Conservation (phyloP, 2,329 filamentous ascomycete genomes). For the Monilinia aucupariae region DNA sequence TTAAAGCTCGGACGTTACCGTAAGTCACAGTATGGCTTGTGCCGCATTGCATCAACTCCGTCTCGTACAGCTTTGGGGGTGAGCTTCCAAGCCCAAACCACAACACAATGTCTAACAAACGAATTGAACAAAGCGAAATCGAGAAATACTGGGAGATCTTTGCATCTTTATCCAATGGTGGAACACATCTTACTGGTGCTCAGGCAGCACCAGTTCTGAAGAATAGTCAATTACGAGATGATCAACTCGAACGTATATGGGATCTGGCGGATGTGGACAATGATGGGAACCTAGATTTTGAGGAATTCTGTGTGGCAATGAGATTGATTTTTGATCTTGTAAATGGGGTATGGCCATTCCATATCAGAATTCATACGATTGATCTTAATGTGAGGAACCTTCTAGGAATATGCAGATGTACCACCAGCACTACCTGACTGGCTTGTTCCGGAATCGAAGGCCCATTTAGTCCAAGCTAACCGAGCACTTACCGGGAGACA, state of each 20-base stretch:
- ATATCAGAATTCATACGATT: not conserved
- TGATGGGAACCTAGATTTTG: slow-evolving; percentile 96
- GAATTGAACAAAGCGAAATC: slow-evolving; percentile 68
- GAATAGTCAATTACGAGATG: slow-evolving; percentile 66
- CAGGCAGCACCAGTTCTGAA: slow-evolving; percentile 68
- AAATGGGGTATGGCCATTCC: slow-evolving; percentile 64
- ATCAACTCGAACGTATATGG: slow-evolving; percentile 95
- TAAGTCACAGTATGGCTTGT: not conserved
- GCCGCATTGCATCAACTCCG: not conserved
- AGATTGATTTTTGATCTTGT: slow-evolving; percentile 94
- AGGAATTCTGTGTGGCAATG: slow-evolving; percentile 99
- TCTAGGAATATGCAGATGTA: slow-evolving; percentile 83
- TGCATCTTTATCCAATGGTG: slow-evolving; percentile 59
- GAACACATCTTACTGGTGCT: slow-evolving; percentile 59
- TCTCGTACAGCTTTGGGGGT: not conserved
- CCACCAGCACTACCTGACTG: slow-evolving; percentile 82
- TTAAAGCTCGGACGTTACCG: not conserved
- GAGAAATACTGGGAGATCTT: slow-evolving; percentile 80
- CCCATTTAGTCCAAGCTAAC: slow-evolving; percentile 79
- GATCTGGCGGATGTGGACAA: slow-evolving; percentile 95
- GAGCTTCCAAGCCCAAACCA: slow-evolving; percentile 2
- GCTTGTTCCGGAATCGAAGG: slow-evolving; percentile 93
- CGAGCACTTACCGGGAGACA: slow-evolving; percentile 74
- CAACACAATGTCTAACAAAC: slow-evolving; percentile 39
- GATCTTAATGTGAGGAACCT: not conserved